These are phyloP conservation scores for Suillus lakei DNA, from an alignment of 768 basidiomycete species.

Conservation along the genomic window DNA sequence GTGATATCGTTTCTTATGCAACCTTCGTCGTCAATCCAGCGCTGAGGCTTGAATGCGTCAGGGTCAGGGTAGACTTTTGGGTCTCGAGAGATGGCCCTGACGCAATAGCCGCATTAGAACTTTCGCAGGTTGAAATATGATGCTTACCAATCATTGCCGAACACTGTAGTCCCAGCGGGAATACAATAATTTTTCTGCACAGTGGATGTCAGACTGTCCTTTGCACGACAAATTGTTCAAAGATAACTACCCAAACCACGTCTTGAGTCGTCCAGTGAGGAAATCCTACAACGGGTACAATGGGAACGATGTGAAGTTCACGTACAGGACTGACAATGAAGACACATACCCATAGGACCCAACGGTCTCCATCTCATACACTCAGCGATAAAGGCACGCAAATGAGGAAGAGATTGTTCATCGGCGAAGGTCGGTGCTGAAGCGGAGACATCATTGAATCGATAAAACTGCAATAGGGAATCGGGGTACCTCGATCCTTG, in stretches of 20 bases:
- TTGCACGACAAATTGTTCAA: not conserved
- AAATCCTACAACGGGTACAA: slow-evolving; percentile 53
- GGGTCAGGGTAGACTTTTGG: slow-evolving; percentile 8
- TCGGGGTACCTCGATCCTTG: slow-evolving; percentile 24
- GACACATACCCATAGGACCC: slow-evolving; percentile 31
- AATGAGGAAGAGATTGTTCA: slow-evolving; percentile 35
- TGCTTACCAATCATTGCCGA: slow-evolving; percentile 23
- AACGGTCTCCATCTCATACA: slow-evolving; percentile 39
- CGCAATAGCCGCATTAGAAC: not conserved
- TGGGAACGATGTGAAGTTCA: not conserved
- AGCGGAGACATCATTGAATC: not conserved
- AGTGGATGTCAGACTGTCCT: not conserved
- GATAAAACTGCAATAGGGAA: not conserved
- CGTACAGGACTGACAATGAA: not conserved
- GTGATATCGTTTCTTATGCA: slow-evolving; percentile 56
- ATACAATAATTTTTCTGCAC: slow-evolving; percentile 28
- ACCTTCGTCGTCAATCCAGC: no score
- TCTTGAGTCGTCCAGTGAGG: slow-evolving; percentile 65
- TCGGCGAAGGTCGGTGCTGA: slow-evolving; percentile 44
- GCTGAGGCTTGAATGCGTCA: no score
- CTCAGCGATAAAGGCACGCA: slow-evolving; percentile 43
- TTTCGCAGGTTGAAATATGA: not conserved
- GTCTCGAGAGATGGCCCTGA: slow-evolving; percentile 1
- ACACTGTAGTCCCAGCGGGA: no score
- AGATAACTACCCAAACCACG: slow-evolving; percentile 52